Conservation (phyloP, 345 rosid genomes). For the Hibiscus trionum region DNA sequence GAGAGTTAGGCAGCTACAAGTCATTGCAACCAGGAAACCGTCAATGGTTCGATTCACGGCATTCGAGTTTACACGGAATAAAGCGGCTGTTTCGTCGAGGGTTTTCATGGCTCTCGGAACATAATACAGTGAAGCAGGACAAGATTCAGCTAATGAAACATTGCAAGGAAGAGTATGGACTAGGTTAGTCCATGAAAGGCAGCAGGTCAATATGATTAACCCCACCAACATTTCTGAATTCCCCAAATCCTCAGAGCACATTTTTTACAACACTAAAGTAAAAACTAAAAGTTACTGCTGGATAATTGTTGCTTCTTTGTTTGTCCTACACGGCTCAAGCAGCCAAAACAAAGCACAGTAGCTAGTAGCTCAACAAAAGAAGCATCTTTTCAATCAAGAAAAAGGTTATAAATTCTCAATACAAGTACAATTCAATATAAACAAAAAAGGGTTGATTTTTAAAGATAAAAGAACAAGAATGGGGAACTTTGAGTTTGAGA, state of each 20-base stretch:
- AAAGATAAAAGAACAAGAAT: too few species aligned
- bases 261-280: neutral
- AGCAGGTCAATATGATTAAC: constrained; percentile 7
- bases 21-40: constrained; percentile 24
- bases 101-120: constrained; percentile 7
- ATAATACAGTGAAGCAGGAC: constrained; percentile 28
- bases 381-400: too few species aligned
- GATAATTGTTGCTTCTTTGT: neutral
- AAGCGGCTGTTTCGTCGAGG: constrained; percentile 22
- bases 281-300: constrained; percentile 1
- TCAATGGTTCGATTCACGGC: constrained; percentile 13
- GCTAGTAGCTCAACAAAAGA: neutral
- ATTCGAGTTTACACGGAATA: constrained; percentile 16
- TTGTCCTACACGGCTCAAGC: constrained; percentile 5
- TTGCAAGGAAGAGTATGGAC: constrained; percentile 15
- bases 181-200: neutral
- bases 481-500: too few species aligned
- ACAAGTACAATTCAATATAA: too few species aligned
- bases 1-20: constrained; percentile 18
- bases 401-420: too few species aligned
- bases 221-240: neutral
- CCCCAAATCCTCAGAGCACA: constrained; percentile 8
- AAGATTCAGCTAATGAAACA: constrained; percentile 15
- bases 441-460: neutral
- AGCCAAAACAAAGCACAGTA: neutral